Base-by-base conservation (phyloP, 441 rosid genomes). In the Erodium texanum region DNA sequence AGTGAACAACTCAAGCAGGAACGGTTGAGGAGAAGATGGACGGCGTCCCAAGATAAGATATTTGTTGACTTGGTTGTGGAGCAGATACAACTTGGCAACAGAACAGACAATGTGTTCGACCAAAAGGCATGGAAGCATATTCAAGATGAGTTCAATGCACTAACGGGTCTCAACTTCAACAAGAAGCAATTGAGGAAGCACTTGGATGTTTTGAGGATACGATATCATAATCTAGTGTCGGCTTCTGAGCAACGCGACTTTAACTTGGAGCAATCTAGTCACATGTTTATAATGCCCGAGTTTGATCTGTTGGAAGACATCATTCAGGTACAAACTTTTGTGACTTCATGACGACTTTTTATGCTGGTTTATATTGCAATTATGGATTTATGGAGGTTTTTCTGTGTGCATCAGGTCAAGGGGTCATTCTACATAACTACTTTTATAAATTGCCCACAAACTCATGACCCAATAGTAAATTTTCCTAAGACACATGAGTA, bases 181-280 rank as follows among this genome's bases (percentile, higher is more conserved):
- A 52, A 52, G 59, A 52, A 52, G 22, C 59, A 52, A 18, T 52
- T 52, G 59, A 52, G 59, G 59, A 52, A 52, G 59, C 59, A 52
- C 59, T 52, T 52, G 59, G 59, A 52, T 52, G 59, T 52, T 52
- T 18, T 52, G 59, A 52, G 59, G n/a, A 5, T 19, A 52, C 59
- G 59, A 52, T 52, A 52, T 52, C 59, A 52, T 52, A 52, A 52
- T 52, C 59, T 52, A 1, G 8, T 4, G 59, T 52, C 59, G 1
- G 59, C 59, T 52, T 16, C 59, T 52, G 59, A 52, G n/a, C 59
- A 52, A n/a, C 59, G 59, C 23, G 22, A 52, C 59, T 52, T 52
- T 23, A 52, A 52, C 20, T 16, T 52, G 23, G 59, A 52, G 18
- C 59, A 52, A 16, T 52, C 59, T 18, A 19, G 59, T 52, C 59